phyloP scores from a whole-genome alignment of 1,284 basidiomycete genomes.

The Apiotrichum gracile region DNA sequence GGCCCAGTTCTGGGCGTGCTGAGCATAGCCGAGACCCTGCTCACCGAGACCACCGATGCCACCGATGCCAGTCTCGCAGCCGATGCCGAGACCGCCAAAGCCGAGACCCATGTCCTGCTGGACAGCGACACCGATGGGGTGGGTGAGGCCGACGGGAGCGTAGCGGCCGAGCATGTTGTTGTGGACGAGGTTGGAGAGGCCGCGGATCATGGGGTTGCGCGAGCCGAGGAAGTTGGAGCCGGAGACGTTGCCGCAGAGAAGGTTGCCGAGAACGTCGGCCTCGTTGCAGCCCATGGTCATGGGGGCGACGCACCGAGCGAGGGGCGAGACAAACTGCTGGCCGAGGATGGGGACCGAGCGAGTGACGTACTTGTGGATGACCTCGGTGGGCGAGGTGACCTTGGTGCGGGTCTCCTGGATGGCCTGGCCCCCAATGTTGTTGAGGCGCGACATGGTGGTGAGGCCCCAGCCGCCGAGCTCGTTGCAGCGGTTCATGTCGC shows the following conservation, averaged over 20 bases:
- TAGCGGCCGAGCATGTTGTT: neutral
- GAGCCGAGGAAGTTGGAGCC: neutral
- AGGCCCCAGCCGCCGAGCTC: conserved; percentile 1
- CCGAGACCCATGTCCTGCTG: neutral
- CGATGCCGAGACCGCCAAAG: too few relatives aligned
- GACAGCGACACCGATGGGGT: neutral
- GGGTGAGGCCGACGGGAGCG: neutral
- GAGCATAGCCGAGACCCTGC: neutral
- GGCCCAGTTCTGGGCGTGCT: neutral
- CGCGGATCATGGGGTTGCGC: neutral
- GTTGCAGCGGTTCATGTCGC: neutral
- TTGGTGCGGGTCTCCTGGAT: conserved; percentile 1
- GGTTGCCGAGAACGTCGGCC: neutral
- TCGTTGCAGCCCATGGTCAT: neutral
- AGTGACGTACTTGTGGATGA: conserved; percentile 1
- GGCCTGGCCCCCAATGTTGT: neutral
- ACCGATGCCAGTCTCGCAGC: too few relatives aligned
- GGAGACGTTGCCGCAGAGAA: neutral
- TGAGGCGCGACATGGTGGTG: conserved; percentile 1
- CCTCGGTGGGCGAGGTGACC: conserved; percentile 1
- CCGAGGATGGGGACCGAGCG: neutral
- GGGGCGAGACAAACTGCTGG: neutral
- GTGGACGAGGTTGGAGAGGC: neutral
- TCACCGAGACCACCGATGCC: neutral
- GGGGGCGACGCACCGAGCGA: neutral